Percentiles rank a stretch among this genome's conserved stretches.
Evolutionary conservation across 192 early-diverging fungal genomes (phyloP).

Genomic region (Coemansia guatemalensis): DNA sequence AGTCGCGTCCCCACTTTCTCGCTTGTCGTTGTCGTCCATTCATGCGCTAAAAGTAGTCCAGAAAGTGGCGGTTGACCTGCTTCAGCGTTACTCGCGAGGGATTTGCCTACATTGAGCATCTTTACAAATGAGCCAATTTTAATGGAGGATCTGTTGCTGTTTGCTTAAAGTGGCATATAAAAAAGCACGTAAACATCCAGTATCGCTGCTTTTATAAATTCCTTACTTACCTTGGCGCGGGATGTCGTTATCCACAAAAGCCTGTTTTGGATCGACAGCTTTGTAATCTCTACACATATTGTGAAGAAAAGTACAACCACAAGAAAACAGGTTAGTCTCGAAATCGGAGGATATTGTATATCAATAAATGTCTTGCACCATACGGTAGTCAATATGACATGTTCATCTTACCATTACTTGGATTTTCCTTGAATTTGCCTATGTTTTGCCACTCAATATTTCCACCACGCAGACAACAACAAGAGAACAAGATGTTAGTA

Average conservation of each 20-base stretch:
- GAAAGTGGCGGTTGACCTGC: slow-evolving; percentile 71
- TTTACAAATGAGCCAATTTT: not conserved
- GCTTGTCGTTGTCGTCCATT: no score
- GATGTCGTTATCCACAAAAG: slow-evolving; percentile 68
- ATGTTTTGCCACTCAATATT: slow-evolving; percentile 2
- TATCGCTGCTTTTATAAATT: not conserved
- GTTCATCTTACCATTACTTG: slow-evolving; percentile 1
- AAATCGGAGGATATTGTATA: no score
- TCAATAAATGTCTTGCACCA: not conserved
- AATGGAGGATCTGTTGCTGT: not conserved
- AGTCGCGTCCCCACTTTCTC: no score
- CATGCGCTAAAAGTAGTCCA: slow-evolving; percentile 18
- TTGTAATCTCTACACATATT: slow-evolving; percentile 33
- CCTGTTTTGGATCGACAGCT: slow-evolving; percentile 63
- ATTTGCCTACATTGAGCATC: slow-evolving; percentile 47
- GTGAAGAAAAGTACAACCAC: not conserved
- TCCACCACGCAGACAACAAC: not conserved
- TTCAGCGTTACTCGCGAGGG: slow-evolving; percentile 77
- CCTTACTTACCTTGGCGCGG: slow-evolving; percentile 53
- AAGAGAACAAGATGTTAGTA: not conserved
- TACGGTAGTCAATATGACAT: not conserved
- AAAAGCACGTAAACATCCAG: not conserved
- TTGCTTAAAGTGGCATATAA: not conserved
- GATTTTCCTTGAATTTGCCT: slow-evolving; percentile 26
- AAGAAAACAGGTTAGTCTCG: not conserved